Evolutionary conservation across 768 basidiomycete species (phyloP).

Genomic region (Termitomyces sp.): DNA sequence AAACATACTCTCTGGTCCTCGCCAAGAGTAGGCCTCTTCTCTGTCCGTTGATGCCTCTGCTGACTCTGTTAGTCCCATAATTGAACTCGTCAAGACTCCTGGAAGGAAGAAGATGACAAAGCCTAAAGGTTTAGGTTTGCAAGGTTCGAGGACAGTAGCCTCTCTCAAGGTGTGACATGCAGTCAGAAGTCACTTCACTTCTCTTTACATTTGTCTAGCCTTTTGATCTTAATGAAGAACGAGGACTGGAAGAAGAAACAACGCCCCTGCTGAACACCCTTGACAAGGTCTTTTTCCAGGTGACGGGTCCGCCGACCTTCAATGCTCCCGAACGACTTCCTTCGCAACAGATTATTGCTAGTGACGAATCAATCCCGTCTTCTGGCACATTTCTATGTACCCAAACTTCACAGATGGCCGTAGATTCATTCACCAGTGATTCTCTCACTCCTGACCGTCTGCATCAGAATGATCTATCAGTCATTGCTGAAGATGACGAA

Average conservation of each 20-base stretch:
- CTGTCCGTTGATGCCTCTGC: neutral
- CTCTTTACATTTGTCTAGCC: conserved; percentile 22
- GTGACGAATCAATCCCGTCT: neutral
- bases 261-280: conserved; percentile 40
- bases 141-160: conserved; percentile 39
- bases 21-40: conserved; percentile 50
- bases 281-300: conserved; percentile 38
- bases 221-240: conserved; percentile 6
- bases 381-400: neutral
- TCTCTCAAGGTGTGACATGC: conserved; percentile 38
- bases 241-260: conserved; percentile 31
- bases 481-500: conserved; percentile 72
- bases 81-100: conserved; percentile 82
- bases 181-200: neutral
- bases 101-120: conserved; percentile 62
- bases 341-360: neutral
- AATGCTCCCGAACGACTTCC: neutral
- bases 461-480: conserved; percentile 49
- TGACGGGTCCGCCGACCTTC: conserved; percentile 14
- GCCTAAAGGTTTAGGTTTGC: conserved; percentile 35
- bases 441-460: conserved; percentile 7
- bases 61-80: conserved; percentile 47
- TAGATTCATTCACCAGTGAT: neutral
- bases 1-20: conserved; percentile 61
- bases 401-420: neutral